A percentile compares a stretch with the other conserved stretches of the same genome.
Conservation (phyloP, 139 green algal genomes). For the Chlamydomonas eustigma region DNA sequence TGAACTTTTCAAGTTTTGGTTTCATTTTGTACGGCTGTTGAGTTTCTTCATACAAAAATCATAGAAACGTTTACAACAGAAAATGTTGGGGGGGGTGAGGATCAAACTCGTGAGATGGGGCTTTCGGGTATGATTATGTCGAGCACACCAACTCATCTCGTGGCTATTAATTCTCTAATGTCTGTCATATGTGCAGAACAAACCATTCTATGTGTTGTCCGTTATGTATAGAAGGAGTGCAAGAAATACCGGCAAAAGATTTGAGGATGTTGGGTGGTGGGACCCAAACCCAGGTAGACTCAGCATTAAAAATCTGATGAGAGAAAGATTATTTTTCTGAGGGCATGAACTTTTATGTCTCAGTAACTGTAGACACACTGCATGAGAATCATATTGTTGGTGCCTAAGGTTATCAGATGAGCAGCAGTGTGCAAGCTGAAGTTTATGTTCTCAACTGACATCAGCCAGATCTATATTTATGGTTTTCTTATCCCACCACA, state of each 20-base stretch:
- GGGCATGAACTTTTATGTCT: neutral
- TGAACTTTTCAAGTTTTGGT: slow-evolving; percentile 1
- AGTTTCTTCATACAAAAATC: no score
- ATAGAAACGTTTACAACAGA: no score
- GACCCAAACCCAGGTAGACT: slow-evolving; percentile 37
- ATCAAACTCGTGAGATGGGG: slow-evolving; percentile 40
- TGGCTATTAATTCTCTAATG: no score
- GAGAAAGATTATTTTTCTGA: neutral
- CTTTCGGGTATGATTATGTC: slow-evolving; percentile 22
- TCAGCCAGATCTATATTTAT: neutral
- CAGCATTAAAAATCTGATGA: neutral
- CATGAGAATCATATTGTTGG: neutral
- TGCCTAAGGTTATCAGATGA: neutral
- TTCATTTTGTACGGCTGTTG: no score
- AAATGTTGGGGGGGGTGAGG: slow-evolving; percentile 27
- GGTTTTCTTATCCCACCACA: slow-evolving; percentile 14
- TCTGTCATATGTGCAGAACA: slow-evolving; percentile 26
- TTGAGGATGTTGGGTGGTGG: slow-evolving; percentile 46
- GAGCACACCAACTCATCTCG: slow-evolving; percentile 30
- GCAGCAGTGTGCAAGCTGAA: no score
- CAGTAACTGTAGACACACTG: neutral
- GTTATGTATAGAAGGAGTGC: slow-evolving; percentile 21
- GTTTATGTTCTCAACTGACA: neutral
- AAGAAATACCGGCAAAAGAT: slow-evolving; percentile 27
- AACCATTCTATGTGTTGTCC: slow-evolving; percentile 34